Evolutionary conservation across 2,329 filamentous ascomycete species (phyloP).

Genomic region (Penicillium janthinellum): DNA sequence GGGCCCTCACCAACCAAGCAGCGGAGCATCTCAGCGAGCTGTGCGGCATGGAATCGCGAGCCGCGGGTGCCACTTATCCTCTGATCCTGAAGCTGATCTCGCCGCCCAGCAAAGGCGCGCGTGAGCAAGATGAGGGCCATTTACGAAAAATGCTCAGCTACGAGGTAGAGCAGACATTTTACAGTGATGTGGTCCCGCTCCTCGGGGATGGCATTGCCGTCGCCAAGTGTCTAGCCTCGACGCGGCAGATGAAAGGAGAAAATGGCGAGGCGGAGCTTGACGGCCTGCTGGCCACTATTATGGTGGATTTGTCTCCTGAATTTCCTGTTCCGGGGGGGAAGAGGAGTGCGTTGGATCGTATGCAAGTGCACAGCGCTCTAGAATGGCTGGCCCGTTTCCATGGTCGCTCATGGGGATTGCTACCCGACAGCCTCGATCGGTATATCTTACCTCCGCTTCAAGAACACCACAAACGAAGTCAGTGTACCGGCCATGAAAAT

Average conservation of each 20-base stretch:
- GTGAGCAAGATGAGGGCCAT: slow-evolving; percentile 60
- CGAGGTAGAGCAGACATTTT: slow-evolving; percentile 68
- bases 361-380: slow-evolving; percentile 57
- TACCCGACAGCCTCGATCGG: slow-evolving; percentile 29
- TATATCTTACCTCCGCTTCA: slow-evolving; percentile 56
- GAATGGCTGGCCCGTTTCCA: slow-evolving; percentile 68
- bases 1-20: slow-evolving; percentile 30
- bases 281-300: slow-evolving; percentile 55
- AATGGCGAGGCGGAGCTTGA: slow-evolving; percentile 29
- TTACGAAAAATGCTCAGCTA: slow-evolving; percentile 68
- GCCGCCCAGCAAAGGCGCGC: slow-evolving; percentile 45
- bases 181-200: slow-evolving; percentile 56
- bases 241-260: slow-evolving; percentile 28
- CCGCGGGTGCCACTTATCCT: slow-evolving; percentile 22
- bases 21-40: slow-evolving; percentile 24
- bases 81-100: slow-evolving; percentile 64
- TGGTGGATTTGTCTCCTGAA: slow-evolving; percentile 57
- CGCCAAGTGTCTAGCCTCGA: slow-evolving; percentile 55
- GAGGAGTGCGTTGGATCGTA: slow-evolving; percentile 45
- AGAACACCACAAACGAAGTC: slow-evolving; percentile 43
- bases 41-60: slow-evolving; percentile 22
- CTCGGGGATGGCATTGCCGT: slow-evolving; percentile 51
- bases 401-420: slow-evolving; percentile 51
- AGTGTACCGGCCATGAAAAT: slow-evolving; percentile 14
- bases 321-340: slow-evolving; percentile 57